Base-by-base conservation (phyloP, 306 rosid genomes). In the Castanea sativa region DNA sequence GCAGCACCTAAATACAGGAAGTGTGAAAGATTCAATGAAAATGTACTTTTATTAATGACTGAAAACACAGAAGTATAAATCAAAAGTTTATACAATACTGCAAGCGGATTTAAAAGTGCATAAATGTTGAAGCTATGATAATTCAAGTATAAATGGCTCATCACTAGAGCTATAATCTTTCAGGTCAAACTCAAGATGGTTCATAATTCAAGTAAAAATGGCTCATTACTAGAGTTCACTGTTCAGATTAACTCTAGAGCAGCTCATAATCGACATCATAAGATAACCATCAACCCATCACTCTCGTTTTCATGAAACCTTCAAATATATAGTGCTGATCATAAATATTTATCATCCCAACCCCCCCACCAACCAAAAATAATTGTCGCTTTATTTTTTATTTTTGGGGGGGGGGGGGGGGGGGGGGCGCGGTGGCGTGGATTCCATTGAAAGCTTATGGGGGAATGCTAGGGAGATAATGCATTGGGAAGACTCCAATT, bases 1-100 rank as follows among this genome's bases (percentile, higher is more conserved):
- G 77, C 71, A 93, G 90, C 78, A 90, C 98, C 98, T 91, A 78
- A 83, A 82, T 74, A 73, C 35, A 76, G 73, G 52, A 75, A 56
- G 67, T 83, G 6, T 53, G 14, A 52, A 23, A n/a, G 19, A 14
- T 1, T 23, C 5, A 1, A 64, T 2, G 11, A 30, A 38, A 33
- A 41, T 5, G 18, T 1, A 9, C 30, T 32, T 30, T 32, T 29
- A 29, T 30, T 30, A 64, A 29, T 30, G 32, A 6, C 21, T 15
- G 41, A 64, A 30, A 64, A 64, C 41, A 30, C 2, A 15, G 13
- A 5, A 30, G 43, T 6, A 30, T 15, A 29, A 2, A 11, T 29
- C 43, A 30, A 30, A 29, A 14, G 32, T 29, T 4, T 5, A 11
- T 14, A 13, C 5, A 8, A 64, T 29, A 16, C 43, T 15, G 43